Percentiles rank a stretch among this genome's conserved stretches.
These are phyloP conservation scores for Eucommia ulmoides DNA, from an alignment of 257 asterid genomes.

Conservation along the genomic window DNA sequence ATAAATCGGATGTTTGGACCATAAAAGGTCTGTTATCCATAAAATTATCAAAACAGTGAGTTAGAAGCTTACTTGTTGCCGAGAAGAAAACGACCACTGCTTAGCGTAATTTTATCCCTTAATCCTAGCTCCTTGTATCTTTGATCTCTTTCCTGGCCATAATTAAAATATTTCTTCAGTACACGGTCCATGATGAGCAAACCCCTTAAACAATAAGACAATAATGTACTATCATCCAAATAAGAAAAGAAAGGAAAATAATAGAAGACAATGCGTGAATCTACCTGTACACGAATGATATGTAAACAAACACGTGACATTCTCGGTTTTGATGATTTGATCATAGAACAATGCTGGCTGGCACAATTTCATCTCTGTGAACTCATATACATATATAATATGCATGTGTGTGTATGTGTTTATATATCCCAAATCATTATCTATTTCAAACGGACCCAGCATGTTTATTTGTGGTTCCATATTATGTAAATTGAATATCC, in stretches of 20 bases:
- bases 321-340: too few relatives aligned
- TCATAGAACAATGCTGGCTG: too few relatives aligned
- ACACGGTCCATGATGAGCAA: slow-evolving; percentile 6
- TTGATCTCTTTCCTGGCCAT: slow-evolving; percentile 64
- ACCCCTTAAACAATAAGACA: not conserved
- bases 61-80: slow-evolving; percentile 67
- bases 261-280: not conserved
- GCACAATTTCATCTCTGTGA: too few relatives aligned
- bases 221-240: slow-evolving; percentile 6
- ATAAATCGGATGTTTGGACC: not conserved
- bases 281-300: not conserved
- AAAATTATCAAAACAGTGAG: not conserved
- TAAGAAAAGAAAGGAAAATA: slow-evolving; percentile 8
- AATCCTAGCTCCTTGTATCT: slow-evolving; percentile 93
- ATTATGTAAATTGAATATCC: too few relatives aligned
- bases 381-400: too few relatives aligned
- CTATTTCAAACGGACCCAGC: too few relatives aligned
- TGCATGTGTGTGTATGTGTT: too few relatives aligned
- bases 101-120: slow-evolving; percentile 91
- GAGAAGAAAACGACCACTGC: slow-evolving; percentile 93
- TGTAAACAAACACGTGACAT: too few relatives aligned
- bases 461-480: too few relatives aligned
- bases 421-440: too few relatives aligned
- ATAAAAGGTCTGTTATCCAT: not conserved
- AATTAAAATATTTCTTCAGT: slow-evolving; percentile 6